Conservation (phyloP, 2,329 filamentous ascomycete genomes). For the Stachybotrys chartarum region DNA sequence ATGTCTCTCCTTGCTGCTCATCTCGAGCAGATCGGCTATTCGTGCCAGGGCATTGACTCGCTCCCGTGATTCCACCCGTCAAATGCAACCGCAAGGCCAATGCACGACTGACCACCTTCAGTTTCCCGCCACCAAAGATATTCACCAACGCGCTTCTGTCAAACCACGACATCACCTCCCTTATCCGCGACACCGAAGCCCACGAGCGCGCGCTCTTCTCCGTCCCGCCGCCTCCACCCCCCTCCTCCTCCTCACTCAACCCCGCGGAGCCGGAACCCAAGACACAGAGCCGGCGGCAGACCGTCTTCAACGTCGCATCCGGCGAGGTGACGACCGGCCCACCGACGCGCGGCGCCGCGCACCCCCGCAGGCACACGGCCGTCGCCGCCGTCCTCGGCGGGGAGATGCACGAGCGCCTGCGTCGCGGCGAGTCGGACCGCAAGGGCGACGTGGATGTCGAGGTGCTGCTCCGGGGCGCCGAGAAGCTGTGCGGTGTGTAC, state of each 20-base stretch:
- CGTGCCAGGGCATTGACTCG: slow-evolving; percentile 68
- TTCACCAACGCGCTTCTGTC: slow-evolving; percentile 91
- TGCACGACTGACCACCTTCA: slow-evolving; percentile 26
- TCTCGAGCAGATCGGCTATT: slow-evolving; percentile 69
- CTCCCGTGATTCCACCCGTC: slow-evolving; percentile 50
- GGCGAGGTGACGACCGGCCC: slow-evolving; percentile 54
- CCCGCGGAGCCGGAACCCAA: slow-evolving; percentile 31
- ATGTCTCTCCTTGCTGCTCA: slow-evolving; percentile 67
- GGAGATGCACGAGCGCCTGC: slow-evolving; percentile 77
- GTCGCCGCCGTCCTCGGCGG: slow-evolving; percentile 85
- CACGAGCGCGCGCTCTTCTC: slow-evolving; percentile 96
- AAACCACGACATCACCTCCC: slow-evolving; percentile 82
- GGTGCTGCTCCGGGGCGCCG: slow-evolving; percentile 74
- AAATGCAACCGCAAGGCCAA: background rate
- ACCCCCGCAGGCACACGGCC: slow-evolving; percentile 66
- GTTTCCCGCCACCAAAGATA: slow-evolving; percentile 84
- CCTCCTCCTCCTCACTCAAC: slow-evolving; percentile 23
- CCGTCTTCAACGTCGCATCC: slow-evolving; percentile 58
- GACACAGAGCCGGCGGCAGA: slow-evolving; percentile 44
- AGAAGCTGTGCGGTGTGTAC: slow-evolving; percentile 86
- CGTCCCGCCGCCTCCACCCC: slow-evolving; percentile 68
- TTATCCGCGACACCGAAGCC: slow-evolving; percentile 91
- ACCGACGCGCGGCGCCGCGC: slow-evolving; percentile 38
- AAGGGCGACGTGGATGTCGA: slow-evolving; percentile 78
- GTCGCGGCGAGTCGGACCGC: slow-evolving; percentile 42